Conservation (phyloP, 2,329 filamentous ascomycete genomes). For the Diaporthe citriasiana region DNA sequence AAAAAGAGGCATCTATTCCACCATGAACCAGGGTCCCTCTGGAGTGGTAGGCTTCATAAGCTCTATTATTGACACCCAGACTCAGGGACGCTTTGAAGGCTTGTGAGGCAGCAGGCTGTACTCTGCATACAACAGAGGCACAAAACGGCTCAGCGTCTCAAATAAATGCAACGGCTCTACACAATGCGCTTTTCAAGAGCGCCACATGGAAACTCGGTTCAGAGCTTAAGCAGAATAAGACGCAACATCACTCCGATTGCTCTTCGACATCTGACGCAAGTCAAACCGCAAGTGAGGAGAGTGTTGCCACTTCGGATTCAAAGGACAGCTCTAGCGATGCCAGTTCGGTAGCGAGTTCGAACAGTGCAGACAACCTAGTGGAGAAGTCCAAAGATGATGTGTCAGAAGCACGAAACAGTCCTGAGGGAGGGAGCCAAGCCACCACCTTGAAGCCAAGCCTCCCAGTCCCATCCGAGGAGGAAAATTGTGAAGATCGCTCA, state of each 20-base stretch:
- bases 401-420: not conserved
- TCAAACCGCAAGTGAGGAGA: not conserved
- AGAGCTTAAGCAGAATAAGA: not conserved
- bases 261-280: slow-evolving; percentile 4
- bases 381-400: not conserved
- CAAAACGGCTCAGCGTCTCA: not conserved
- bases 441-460: slow-evolving; percentile 5
- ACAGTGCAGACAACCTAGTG: not conserved
- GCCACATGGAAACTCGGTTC: not conserved
- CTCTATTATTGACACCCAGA: not conserved
- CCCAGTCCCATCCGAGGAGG: not conserved
- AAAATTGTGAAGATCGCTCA: not conserved
- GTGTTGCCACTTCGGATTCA: not conserved
- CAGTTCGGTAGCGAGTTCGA: not conserved
- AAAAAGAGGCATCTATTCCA: not conserved
- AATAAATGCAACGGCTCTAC: slow-evolving; percentile 2
- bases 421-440: not conserved
- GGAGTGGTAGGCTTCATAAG: too few relatives aligned
- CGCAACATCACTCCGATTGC: slow-evolving; percentile 1
- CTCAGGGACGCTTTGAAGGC: slow-evolving; percentile 2
- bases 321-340: not conserved
- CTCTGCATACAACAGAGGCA: slow-evolving; percentile 7
- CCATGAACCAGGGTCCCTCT: too few relatives aligned
- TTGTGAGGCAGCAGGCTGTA: slow-evolving; percentile 20
- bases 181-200: slow-evolving; percentile 30